Base-by-base conservation (phyloP, 2,329 filamentous ascomycete species). In the Stagonosporopsis cucurbitacearum region DNA sequence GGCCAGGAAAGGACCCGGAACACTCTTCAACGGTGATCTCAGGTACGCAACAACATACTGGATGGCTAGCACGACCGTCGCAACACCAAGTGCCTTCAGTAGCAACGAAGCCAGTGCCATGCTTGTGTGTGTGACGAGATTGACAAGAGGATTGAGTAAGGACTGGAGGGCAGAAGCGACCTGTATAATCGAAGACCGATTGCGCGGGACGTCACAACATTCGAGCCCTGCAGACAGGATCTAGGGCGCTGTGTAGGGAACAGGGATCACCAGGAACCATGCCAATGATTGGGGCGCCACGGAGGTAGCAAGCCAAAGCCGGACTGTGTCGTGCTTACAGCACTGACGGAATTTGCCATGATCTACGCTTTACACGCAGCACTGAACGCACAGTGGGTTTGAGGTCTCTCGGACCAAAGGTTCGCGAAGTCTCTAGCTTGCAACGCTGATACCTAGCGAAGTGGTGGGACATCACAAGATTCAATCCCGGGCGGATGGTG, bases 1-100 rank as follows among this genome's bases (percentile, higher is more conserved):
- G 35, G 72, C 71, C 9, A 71, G 32, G 45, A 70, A 65, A 0
- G 73, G 73, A 4, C 73, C 72, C 6, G 72, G 72, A 7, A 74
- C 59, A 6, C 57, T 62, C 43, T 67, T 73, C 40, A 74, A 59
- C 4, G 70, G 69, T 12, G 70, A 72, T n/a, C 54, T 54, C 7
- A 69, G 50, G 45, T 72, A 72, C 9, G 61, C 54, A 30, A 68
- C 17, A 26, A 69, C 40, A 30, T 66, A 67, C 55, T 62, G 65
- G 33, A 58, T 41, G 2, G 63, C 20, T 20, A 66, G 20, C n/a
- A 63, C 42, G 35, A 67, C 33, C 25, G 50, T 23, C 5, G 55
- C 65, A 11, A 69, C 46, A 42, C 48, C 53, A 17, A 60, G 33
- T 6, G 50, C 47, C 47, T 62, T 65, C 19, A 61, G 35, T 7